Percentiles rank a stretch among this genome's conserved stretches.
These are phyloP conservation scores for Leccinum pachyderme DNA, from an alignment of 1,284 basidiomycete species.

Conservation along the genomic window DNA sequence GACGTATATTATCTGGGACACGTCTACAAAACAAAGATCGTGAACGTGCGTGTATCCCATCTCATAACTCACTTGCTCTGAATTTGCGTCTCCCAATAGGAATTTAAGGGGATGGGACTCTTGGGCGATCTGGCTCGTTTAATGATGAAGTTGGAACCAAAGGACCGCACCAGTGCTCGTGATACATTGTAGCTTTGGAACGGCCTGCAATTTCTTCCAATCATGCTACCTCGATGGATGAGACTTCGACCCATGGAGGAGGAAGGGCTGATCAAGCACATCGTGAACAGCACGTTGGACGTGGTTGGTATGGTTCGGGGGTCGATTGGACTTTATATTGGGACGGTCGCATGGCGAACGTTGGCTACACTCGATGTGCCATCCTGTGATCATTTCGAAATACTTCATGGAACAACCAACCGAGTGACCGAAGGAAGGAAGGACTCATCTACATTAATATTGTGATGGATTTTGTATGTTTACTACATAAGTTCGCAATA, in stretches of 20 bases:
- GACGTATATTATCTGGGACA: constrained; percentile 20
- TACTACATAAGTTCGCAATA: background rate
- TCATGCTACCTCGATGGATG: constrained; percentile 2
- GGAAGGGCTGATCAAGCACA: constrained; percentile 10
- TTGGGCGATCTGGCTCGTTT: constrained; percentile 5
- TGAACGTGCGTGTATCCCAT: constrained; percentile 5
- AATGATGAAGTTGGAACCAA: constrained; percentile 17
- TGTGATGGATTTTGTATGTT: background rate
- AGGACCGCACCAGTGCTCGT: constrained; percentile 6
- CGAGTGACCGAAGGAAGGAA: too few relatives aligned
- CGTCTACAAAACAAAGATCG: constrained; percentile 16
- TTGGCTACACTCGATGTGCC: background rate
- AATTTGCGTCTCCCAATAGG: background rate
- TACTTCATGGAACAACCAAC: background rate
- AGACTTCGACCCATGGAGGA: constrained; percentile 7
- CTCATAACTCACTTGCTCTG: too few relatives aligned
- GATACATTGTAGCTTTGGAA: constrained; percentile 12
- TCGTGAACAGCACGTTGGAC: constrained; percentile 13
- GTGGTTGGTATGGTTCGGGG: constrained; percentile 12
- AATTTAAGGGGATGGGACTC: constrained; percentile 5
- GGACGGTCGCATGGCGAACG: background rate
- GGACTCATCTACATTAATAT: too few relatives aligned
- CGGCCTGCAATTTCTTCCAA: background rate
- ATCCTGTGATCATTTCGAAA: background rate
- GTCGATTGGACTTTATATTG: constrained; percentile 8